A percentile compares a stretch with the other conserved stretches of the same genome.
Evolutionary conservation across 2,329 filamentous ascomycete species (phyloP).

Genomic region (Fusarium xylarioides): DNA sequence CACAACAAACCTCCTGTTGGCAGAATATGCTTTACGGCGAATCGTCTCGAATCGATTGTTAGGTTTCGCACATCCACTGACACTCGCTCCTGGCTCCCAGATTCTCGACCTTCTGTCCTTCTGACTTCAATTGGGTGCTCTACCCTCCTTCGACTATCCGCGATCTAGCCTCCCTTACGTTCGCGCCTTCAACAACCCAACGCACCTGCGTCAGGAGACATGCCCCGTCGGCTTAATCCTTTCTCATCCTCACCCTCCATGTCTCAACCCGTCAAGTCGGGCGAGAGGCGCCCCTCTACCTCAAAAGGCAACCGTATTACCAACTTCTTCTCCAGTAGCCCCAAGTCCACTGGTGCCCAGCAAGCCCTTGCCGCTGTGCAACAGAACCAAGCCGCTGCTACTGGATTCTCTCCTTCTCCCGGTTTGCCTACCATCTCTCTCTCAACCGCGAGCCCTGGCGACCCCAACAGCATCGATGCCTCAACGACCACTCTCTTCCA

Average conservation of each 20-base stretch:
- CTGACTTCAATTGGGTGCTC: background rate
- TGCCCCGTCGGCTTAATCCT: slow-evolving; percentile 69
- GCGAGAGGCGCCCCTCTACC: slow-evolving; percentile 66
- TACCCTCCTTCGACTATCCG: slow-evolving; percentile 7
- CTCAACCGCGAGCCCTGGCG: slow-evolving; percentile 82
- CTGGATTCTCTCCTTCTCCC: slow-evolving; percentile 75
- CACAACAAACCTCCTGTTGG: slow-evolving; percentile 19
- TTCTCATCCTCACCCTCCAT: slow-evolving; percentile 62
- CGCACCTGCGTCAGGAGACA: slow-evolving; percentile 50
- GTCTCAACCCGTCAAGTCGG: slow-evolving; percentile 58
- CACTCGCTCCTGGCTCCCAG: slow-evolving; percentile 19
- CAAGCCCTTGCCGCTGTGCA: slow-evolving; percentile 75
- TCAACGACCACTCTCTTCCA: slow-evolving; percentile 84
- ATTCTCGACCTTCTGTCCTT: background rate
- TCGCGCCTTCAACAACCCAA: slow-evolving; percentile 14
- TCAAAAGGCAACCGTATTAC: slow-evolving; percentile 80
- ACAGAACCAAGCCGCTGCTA: slow-evolving; percentile 60
- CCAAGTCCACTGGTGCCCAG: slow-evolving; percentile 75
- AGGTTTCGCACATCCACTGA: slow-evolving; percentile 17
- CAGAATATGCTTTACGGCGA: slow-evolving; percentile 25
- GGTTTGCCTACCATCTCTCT: slow-evolving; percentile 91
- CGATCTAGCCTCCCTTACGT: slow-evolving; percentile 9
- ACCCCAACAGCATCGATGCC: slow-evolving; percentile 75
- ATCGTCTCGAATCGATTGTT: slow-evolving; percentile 14
- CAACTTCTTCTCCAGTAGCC: slow-evolving; percentile 83